Conservation (phyloP, 106 monocot genomes). For the Dioscorea alata region DNA sequence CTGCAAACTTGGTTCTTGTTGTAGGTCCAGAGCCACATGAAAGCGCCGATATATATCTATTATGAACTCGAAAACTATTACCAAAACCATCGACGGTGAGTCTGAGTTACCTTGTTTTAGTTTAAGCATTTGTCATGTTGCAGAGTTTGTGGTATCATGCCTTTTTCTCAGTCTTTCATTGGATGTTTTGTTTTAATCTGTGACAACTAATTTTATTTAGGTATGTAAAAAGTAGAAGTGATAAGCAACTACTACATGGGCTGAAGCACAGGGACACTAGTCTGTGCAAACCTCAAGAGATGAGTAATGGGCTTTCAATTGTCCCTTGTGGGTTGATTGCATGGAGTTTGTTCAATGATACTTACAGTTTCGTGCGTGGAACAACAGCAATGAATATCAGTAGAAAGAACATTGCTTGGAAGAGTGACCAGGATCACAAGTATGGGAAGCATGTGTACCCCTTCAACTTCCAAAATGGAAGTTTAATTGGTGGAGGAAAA, state of each 20-base stretch:
- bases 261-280: constrained; percentile 40
- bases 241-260: constrained; percentile 66
- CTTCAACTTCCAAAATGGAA: constrained; percentile 87
- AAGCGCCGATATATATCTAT: constrained; percentile 81
- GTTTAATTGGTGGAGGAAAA: constrained; percentile 63
- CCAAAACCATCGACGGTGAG: constrained; percentile 90
- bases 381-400: constrained; percentile 32
- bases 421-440: constrained; percentile 73
- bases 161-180: too few species aligned
- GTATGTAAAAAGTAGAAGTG: constrained; percentile 88
- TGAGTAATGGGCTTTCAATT: constrained; percentile 59
- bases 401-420: constrained; percentile 74
- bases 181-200: neutral
- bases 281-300: constrained; percentile 57
- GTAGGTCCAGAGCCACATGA: constrained; percentile 74
- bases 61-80: constrained; percentile 95
- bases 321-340: constrained; percentile 93
- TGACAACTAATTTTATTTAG: constrained; percentile 19
- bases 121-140: neutral
- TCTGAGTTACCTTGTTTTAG: neutral
- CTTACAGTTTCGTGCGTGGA: constrained; percentile 45
- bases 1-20: constrained; percentile 1
- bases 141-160: too few species aligned
- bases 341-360: constrained; percentile 98
- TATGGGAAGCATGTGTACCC: constrained; percentile 86